Evolutionary conservation across 2,329 filamentous ascomycete species (phyloP), one percentile per base, ranked within the genome.

Genomic region (Davidsoniella australis): DNA sequence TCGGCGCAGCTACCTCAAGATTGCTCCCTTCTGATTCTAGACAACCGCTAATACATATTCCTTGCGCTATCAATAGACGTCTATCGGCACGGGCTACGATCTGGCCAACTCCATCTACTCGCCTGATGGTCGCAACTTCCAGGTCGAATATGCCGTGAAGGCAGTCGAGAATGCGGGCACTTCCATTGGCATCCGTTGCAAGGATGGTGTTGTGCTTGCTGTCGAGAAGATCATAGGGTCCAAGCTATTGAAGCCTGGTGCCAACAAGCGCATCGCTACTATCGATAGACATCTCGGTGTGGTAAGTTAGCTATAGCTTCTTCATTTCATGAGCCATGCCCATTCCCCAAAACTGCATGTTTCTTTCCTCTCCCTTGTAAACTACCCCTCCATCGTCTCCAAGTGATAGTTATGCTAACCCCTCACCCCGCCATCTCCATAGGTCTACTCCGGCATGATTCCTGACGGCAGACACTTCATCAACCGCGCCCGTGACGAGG

Each of bases 81-180:
- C 91, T 63, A 98, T 98, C 83, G 91, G 91, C 64, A 98, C 91
- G 61, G 91, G 91, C 63, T 98, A 98, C 72, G 91, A 98, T 78
- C 82, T 98, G 61, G 86, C 86, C 65, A 98, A 98, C 77, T 96
- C 91, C 62, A 93, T 96, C 72, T 98, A 96, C 75, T 96, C 91
- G 45, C 91, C 91, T 57, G 91, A 98, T 70, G 91, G 91, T 63
- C 85, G 91, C 60, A 98, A 98, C 68, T 98, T 98, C 68, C 91
- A 98, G 69, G 86, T 93, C 66, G 91, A 98, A 75, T 98, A 98
- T 66, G 91, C 91, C 58, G 83, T 93, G 59, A 98, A 98, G 74
- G 91, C 91, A 50, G 91, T 98, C 55, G 91, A 98, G 71, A 96
- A 93, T 61, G 91, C 89, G 57, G 89, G 91, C 62, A 98, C 91